Evolutionary conservation across 805 yeast species (phyloP).

Genomic region (Kurtzmaniella cleridarum): DNA sequence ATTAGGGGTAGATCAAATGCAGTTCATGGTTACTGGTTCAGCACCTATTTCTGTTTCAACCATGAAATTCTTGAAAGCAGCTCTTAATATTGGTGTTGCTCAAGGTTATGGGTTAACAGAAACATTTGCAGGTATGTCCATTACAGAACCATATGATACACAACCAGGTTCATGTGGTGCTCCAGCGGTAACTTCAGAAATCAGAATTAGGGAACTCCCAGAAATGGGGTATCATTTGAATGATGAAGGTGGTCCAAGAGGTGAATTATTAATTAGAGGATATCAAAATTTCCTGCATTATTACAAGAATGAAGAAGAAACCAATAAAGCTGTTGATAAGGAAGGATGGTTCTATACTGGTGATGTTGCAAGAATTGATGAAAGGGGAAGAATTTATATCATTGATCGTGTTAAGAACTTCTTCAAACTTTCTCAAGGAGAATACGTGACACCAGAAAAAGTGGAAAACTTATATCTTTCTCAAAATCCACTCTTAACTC

Average conservation of each 20-base stretch:
- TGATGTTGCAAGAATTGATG: conserved; percentile 33
- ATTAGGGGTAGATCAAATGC: conserved; percentile 27
- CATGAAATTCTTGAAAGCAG: conserved; percentile 54
- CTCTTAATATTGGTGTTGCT: conserved; percentile 48
- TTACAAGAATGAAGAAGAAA: conserved; percentile 44
- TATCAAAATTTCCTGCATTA: conserved; percentile 51
- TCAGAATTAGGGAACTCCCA: conserved; percentile 56
- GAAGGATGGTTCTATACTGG: conserved; percentile 60
- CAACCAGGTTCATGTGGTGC: conserved; percentile 26
- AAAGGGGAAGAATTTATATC: conserved; percentile 32
- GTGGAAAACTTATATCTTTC: conserved; percentile 30
- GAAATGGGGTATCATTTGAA: conserved; percentile 47
- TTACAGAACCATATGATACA: conserved; percentile 38
- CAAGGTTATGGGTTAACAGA: conserved; percentile 80
- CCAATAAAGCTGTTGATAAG: conserved; percentile 36
- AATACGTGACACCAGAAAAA: conserved; percentile 39
- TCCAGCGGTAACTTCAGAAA: conserved; percentile 48
- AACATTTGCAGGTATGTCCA: conserved; percentile 50
- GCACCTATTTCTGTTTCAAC: conserved; percentile 69
- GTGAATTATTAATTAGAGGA: conserved; percentile 55
- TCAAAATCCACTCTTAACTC: conserved; percentile 21
- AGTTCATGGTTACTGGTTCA: conserved; percentile 39
- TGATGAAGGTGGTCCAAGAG: conserved; percentile 33
- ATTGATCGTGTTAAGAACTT: conserved; percentile 46
- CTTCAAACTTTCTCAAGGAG: conserved; percentile 41